phyloP scores from a whole-genome alignment of 345 rosid species.

The Arabidopsis suecica region DNA sequence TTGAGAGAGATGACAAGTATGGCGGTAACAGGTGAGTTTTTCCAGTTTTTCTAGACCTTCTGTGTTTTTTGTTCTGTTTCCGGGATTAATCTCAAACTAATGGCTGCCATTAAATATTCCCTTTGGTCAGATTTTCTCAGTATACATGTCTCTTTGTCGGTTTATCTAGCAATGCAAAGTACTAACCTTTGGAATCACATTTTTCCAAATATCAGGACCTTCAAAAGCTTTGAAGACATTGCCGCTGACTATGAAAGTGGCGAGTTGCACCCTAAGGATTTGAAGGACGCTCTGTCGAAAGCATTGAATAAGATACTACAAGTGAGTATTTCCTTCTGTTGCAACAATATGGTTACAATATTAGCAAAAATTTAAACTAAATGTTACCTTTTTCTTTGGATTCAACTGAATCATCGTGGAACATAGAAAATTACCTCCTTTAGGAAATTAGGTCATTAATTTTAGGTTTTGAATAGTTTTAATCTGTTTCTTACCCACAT shows the following conservation, averaged over 20 bases:
- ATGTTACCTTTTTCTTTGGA: not conserved
- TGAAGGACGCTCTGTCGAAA: constrained; percentile 71
- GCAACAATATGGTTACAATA: not conserved
- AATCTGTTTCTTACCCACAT: not conserved
- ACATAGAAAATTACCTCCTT: not conserved
- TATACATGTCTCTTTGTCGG: not conserved
- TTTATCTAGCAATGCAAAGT: not conserved
- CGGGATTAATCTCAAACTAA: not conserved
- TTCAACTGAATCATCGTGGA: constrained; percentile 2
- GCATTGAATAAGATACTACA: constrained; percentile 74
- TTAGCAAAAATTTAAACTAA: not conserved
- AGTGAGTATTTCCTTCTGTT: constrained; percentile 48
- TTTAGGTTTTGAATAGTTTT: not conserved
- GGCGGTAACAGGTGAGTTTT: constrained; percentile 83
- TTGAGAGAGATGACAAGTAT: constrained; percentile 62
- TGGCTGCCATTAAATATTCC: not conserved
- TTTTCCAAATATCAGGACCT: constrained; percentile 54
- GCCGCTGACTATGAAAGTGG: constrained; percentile 67
- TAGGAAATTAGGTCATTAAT: not conserved
- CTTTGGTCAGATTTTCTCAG: not conserved
- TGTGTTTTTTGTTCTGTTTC: constrained; percentile 3
- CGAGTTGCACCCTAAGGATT: constrained; percentile 72
- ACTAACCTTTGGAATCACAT: constrained; percentile 6
- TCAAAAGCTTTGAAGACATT: constrained; percentile 66
- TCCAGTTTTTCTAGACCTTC: constrained; percentile 2